Evolutionary conservation across 2,329 filamentous ascomycete species (phyloP).

Genomic region (Penicillium sp.): DNA sequence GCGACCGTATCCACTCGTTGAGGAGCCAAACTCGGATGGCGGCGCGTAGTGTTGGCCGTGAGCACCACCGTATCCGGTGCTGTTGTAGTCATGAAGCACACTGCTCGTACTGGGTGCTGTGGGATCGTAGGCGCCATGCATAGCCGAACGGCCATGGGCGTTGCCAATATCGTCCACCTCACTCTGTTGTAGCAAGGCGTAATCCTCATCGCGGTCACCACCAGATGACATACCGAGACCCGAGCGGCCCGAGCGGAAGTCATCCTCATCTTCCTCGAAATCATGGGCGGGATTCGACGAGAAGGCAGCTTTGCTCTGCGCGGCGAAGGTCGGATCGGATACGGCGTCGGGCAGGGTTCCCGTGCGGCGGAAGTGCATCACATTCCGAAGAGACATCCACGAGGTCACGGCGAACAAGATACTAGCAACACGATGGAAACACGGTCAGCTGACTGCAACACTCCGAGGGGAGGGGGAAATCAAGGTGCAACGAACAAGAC

Average conservation of each 20-base stretch:
- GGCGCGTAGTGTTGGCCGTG: slow-evolving; percentile 27
- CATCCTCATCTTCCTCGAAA: slow-evolving; percentile 41
- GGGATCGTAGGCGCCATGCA: slow-evolving; percentile 38
- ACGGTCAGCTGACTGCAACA: slow-evolving; percentile 1
- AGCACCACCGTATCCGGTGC: slow-evolving; percentile 37
- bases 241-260: slow-evolving; percentile 38
- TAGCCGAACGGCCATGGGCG: slow-evolving; percentile 29
- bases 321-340: slow-evolving; percentile 44
- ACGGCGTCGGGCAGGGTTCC: slow-evolving; percentile 47
- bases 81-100: slow-evolving; percentile 36
- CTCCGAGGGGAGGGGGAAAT: neutral
- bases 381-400: slow-evolving; percentile 50
- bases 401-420: slow-evolving; percentile 50
- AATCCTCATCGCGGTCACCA: slow-evolving; percentile 45
- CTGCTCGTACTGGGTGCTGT: slow-evolving; percentile 27
- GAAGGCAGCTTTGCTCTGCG: slow-evolving; percentile 45
- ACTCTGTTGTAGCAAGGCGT: slow-evolving; percentile 46
- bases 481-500: slow-evolving; percentile 46
- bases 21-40: slow-evolving; percentile 14
- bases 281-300: slow-evolving; percentile 43
- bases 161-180: slow-evolving; percentile 40
- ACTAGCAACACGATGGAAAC: slow-evolving; percentile 26
- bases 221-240: slow-evolving; percentile 38
- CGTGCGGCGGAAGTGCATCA: slow-evolving; percentile 52
- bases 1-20: slow-evolving; percentile 14